phyloP scores from a whole-genome alignment of 2,329 filamentous ascomycete species.

The Clonostachys chloroleuca region DNA sequence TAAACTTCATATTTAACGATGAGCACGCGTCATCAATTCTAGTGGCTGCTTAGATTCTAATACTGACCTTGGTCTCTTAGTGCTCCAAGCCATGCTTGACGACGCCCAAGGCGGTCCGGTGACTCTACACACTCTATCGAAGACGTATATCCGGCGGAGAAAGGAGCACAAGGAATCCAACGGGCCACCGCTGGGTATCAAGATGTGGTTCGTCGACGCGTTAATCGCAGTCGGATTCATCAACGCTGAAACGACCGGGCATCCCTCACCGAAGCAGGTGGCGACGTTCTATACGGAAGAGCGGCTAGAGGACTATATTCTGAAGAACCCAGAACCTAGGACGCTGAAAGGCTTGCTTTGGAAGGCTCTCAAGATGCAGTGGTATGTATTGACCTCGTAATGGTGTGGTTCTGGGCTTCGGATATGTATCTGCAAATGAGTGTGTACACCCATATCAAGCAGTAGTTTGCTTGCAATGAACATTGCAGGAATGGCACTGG shows the following conservation, averaged over 20 bases:
- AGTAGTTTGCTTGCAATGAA: too few species aligned
- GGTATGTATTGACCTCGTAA: too few species aligned
- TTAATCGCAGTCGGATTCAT: slow-evolving; percentile 16
- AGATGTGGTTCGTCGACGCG: slow-evolving; percentile 17
- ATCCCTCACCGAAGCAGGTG: slow-evolving; percentile 12
- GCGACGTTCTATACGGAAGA: slow-evolving; percentile 20
- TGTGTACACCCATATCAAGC: too few species aligned
- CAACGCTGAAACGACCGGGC: slow-evolving; percentile 14
- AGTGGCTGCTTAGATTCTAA: not conserved
- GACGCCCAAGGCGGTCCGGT: slow-evolving; percentile 19
- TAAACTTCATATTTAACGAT: not conserved
- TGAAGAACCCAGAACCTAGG: slow-evolving; percentile 9
- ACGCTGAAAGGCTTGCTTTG: too few species aligned
- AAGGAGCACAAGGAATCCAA: slow-evolving; percentile 16
- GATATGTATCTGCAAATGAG: too few species aligned
- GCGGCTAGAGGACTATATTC: slow-evolving; percentile 17
- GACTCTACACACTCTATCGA: slow-evolving; percentile 12
- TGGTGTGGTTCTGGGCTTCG: too few species aligned
- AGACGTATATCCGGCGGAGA: slow-evolving; percentile 13
- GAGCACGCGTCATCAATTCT: not conserved
- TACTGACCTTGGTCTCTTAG: slow-evolving; percentile 2
- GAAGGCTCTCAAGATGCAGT: too few species aligned
- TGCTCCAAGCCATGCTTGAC: slow-evolving; percentile 19
- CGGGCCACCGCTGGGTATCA: slow-evolving; percentile 11
- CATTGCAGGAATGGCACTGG: too few species aligned